A percentile compares a stretch with the other conserved stretches of the same genome.
These are phyloP conservation scores for Mortierella sp. DNA, from an alignment of 371 early-diverging fungal genomes.

Conservation along the genomic window DNA sequence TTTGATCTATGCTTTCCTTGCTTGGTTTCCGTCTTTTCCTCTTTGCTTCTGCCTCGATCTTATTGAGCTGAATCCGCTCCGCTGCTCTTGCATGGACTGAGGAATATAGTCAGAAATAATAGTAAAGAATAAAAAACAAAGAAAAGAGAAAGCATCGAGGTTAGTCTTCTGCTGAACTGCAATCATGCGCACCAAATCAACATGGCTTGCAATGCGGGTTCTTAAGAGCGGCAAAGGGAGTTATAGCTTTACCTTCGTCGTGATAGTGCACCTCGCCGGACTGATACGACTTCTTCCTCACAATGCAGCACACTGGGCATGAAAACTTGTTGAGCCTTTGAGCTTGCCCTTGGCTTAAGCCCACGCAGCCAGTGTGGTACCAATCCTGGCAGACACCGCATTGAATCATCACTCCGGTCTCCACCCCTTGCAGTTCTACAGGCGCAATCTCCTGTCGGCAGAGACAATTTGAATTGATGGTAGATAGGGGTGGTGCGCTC, in stretches of 20 bases:
- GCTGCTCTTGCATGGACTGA: constrained; percentile 30
- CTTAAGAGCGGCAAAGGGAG: neutral
- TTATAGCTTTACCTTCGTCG: constrained; percentile 26
- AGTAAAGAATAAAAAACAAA: no score
- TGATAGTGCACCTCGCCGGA: constrained; percentile 13
- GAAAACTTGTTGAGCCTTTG: constrained; percentile 31
- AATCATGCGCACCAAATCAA: no score
- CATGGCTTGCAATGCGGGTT: no score
- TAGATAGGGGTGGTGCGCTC: constrained; percentile 27
- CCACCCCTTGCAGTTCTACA: constrained; percentile 44
- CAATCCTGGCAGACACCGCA: constrained; percentile 72
- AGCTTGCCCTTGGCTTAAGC: constrained; percentile 41
- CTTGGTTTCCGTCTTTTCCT: constrained; percentile 28
- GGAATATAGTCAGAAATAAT: no score
- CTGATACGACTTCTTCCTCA: constrained; percentile 36
- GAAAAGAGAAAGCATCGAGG: neutral
- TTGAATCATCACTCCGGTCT: constrained; percentile 56
- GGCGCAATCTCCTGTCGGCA: constrained; percentile 26
- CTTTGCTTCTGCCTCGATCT: constrained; percentile 29
- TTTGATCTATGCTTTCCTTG: constrained; percentile 21
- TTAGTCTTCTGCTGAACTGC: no score
- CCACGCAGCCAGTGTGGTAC: constrained; percentile 68
- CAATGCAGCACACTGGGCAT: constrained; percentile 38
- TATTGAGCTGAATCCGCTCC: constrained; percentile 19
- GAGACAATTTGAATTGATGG: constrained; percentile 20